Evolutionary conservation across 2,329 filamentous ascomycete genomes (phyloP).

Genomic region (Cytospora chrysosperma): DNA sequence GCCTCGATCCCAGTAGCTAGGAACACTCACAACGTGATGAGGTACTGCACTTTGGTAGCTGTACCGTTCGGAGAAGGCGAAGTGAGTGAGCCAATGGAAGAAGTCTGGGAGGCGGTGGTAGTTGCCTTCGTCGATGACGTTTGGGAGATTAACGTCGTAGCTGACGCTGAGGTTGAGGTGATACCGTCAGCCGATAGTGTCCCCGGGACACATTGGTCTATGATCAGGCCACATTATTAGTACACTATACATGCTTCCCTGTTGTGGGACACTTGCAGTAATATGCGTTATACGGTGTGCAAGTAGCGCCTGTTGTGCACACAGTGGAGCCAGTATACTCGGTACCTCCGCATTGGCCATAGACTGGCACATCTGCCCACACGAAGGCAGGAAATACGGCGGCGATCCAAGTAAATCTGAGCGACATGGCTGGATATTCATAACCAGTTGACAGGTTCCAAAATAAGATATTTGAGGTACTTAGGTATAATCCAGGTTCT

Average conservation of each 20-base stretch:
- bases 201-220: conserved; percentile 14
- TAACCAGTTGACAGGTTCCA: too few species aligned
- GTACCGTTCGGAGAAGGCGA: conserved; percentile 2
- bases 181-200: conserved; percentile 3
- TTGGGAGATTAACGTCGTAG: background rate
- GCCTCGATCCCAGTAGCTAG: background rate
- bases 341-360: conserved; percentile 20
- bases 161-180: background rate
- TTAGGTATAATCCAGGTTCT: background rate
- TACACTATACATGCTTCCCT: fast-evolving
- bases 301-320: conserved; percentile 12
- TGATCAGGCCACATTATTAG: background rate
- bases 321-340: conserved; percentile 19
- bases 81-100: conserved; percentile 2
- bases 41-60: conserved; percentile 31
- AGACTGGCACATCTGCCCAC: conserved; percentile 26
- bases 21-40: conserved; percentile 41
- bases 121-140: background rate
- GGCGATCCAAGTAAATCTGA: background rate
- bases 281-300: conserved; percentile 17
- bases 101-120: conserved; percentile 4
- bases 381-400: background rate
- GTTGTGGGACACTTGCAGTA: conserved; percentile 8
- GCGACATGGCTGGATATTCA: background rate
- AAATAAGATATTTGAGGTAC: fast-evolving